These are phyloP conservation scores for Phytophthora quininea DNA, from an alignment of 352 stramenopile genomes.

Conservation along the genomic window DNA sequence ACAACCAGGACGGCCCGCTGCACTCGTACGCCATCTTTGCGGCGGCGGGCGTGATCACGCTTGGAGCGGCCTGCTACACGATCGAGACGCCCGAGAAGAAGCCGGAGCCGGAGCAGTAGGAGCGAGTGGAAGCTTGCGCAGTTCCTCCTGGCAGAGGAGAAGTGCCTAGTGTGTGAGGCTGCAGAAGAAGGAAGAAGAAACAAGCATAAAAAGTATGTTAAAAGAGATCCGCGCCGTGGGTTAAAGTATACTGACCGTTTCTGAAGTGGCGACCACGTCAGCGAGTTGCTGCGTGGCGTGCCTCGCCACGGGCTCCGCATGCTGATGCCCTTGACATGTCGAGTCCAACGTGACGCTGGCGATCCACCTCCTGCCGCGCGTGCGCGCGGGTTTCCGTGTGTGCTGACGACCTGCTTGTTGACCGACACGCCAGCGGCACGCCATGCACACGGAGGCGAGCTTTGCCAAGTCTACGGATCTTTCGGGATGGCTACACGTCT, in stretches of 20 bases:
- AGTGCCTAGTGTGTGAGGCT: neutral
- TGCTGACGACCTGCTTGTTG: neutral
- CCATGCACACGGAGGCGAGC: neutral
- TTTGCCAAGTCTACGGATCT: neutral
- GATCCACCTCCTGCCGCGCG: no score
- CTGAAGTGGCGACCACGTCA: neutral
- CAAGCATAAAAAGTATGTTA: neutral
- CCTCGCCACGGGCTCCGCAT: neutral
- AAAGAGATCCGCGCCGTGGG: neutral
- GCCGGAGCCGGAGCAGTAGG: conserved; percentile 18
- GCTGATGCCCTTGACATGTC: neutral
- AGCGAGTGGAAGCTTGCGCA: neutral
- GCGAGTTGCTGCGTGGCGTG: neutral
- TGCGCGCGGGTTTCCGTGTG: neutral
- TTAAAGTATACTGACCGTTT: neutral
- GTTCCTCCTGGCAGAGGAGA: neutral
- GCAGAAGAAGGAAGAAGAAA: neutral
- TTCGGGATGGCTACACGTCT: neutral
- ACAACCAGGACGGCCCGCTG: conserved; percentile 61
- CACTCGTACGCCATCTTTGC: conserved; percentile 63
- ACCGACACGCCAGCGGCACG: conserved; percentile 2
- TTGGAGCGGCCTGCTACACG: conserved; percentile 53
- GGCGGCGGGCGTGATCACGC: conserved; percentile 46
- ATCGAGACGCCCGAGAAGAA: conserved; percentile 47
- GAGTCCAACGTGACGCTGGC: neutral